Evolutionary conservation across 305 asterid genomes (phyloP), one percentile per base, ranked within the genome.

Genomic region (Plantago coronopus): DNA sequence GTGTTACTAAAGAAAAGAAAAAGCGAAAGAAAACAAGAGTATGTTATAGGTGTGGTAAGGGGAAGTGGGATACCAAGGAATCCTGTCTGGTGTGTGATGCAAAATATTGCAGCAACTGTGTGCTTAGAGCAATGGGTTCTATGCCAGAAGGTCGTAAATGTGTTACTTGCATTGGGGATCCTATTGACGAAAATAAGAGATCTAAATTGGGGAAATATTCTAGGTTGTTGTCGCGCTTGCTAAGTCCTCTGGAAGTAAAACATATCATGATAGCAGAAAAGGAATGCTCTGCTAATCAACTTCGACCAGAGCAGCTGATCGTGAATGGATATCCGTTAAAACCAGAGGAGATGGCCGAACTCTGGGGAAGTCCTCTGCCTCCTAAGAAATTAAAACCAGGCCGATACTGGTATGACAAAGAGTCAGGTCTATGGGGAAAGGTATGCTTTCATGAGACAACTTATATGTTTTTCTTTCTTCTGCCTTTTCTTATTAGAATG

Each of bases 71-170:
- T 66, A 60, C 49, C 59, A 71, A 48, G 57, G 67, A 51, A 51
- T 27, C 20, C 17, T 84, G 93, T 59, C 62, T 81, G 22, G 86
- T 78, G 27, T 84, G 93, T 62, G 80, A 75, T 23, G 83, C 79
- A n/a, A 78, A 70, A 69, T 79, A 84, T 68, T 84, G 93, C 54
- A 74, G 54, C 34, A 76, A 64, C n/a, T 84, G 93, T 57, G 71
- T 79, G 65, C 54, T 84, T 19, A 84, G 77, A 72, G 83, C 86
- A 31, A 82, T 84, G 93, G 93, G 88, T 42, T 65, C 84, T 46
- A 84, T 84, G 93, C 84, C 89, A 17, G 93, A 82, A 78, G 89
- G 93, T 37, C 71, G 93, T 72, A 84, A 82, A 70, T 84, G 93
- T n/a, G 66, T 82, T 46, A 78, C 79, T 1, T 84, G 93, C 69